These are phyloP conservation scores for Panicum virgatum DNA, from an alignment of 202 grass and related monocot species.

Conservation along the genomic window DNA sequence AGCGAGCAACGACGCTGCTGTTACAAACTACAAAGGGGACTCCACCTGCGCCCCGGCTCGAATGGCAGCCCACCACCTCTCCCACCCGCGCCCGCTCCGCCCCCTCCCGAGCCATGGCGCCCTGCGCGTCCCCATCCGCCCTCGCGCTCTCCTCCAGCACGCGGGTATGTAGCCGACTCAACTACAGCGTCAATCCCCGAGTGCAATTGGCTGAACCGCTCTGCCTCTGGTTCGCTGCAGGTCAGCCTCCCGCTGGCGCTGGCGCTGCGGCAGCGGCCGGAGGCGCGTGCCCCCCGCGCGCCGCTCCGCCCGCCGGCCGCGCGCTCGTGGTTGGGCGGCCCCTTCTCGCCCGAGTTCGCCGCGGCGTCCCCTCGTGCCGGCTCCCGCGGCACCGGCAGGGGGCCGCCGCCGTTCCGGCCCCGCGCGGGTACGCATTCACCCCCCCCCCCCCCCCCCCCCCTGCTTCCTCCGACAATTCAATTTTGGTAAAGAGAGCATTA, in stretches of 20 bases:
- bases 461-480: neutral
- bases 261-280: constrained; percentile 2
- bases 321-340: constrained; percentile 26
- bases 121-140: constrained; percentile 18
- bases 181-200: too few relatives aligned
- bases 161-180: constrained; percentile 2
- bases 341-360: constrained; percentile 22
- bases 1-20: neutral
- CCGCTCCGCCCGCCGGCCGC: neutral
- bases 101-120: constrained; percentile 31
- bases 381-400: constrained; percentile 1
- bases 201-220: neutral
- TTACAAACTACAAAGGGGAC: constrained; percentile 25
- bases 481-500: neutral
- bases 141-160: constrained; percentile 26
- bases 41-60: neutral
- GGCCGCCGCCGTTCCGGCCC: constrained; percentile 47
- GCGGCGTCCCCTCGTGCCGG: neutral
- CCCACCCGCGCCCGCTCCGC: neutral
- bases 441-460: too few relatives aligned
- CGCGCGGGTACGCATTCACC: constrained; percentile 39
- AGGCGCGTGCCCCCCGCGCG: neutral
- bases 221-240: neutral
- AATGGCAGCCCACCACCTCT: constrained; percentile 24
- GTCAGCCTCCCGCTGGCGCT: neutral